Percentiles rank a stretch among this genome's conserved stretches.
phyloP scores from a whole-genome alignment of 257 asterid species.

The Ballota nigra region DNA sequence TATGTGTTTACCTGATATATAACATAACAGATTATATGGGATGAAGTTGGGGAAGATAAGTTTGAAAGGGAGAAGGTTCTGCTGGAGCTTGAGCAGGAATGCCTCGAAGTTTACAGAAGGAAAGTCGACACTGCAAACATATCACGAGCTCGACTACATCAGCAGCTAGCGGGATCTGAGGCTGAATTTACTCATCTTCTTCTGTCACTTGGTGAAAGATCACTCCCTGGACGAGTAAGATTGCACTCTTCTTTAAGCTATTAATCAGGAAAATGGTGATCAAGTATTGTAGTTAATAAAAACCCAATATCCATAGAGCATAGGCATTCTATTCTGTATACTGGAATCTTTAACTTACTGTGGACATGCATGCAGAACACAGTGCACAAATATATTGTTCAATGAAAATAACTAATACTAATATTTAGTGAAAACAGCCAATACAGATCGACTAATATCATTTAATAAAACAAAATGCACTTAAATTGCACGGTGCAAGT shows the following conservation, averaged over 20 bases:
- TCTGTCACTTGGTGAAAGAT: conserved; percentile 89
- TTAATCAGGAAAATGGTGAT: neutral
- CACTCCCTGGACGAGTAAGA: conserved; percentile 87
- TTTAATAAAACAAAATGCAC: too few species aligned
- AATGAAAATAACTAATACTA: too few species aligned
- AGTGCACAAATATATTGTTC: too few species aligned
- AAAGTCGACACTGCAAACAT: conserved; percentile 90
- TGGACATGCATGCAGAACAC: too few species aligned
- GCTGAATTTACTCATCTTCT: conserved; percentile 91
- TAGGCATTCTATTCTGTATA: too few species aligned
- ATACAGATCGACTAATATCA: too few species aligned
- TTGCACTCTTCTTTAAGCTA: neutral
- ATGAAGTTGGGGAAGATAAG: conserved; percentile 88
- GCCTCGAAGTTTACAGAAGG: conserved; percentile 85
- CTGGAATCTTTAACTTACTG: too few species aligned
- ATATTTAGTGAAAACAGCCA: too few species aligned
- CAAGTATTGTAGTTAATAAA: neutral
- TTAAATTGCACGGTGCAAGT: too few species aligned
- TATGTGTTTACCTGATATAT: neutral
- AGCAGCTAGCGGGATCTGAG: conserved; percentile 89
- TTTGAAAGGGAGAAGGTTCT: conserved; percentile 71
- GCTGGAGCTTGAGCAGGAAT: conserved; percentile 84
- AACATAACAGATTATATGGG: conserved; percentile 87
- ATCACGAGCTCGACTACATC: conserved; percentile 83
- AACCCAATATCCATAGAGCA: neutral